Base-by-base conservation (phyloP, 1,139 yeast species). In the Meyerozyma athensensis region DNA sequence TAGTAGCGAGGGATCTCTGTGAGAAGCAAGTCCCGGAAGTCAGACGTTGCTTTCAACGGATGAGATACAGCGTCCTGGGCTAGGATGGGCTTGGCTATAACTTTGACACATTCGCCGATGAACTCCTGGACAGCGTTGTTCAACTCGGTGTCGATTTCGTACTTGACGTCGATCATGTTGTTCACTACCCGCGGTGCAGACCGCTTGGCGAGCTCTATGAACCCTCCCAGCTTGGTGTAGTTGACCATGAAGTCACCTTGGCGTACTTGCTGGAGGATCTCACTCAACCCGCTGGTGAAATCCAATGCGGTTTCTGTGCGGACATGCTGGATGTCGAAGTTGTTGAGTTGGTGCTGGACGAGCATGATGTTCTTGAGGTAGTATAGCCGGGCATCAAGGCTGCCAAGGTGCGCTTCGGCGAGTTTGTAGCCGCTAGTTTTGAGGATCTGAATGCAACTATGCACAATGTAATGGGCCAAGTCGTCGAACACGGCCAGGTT, bases 381-480 rank as follows among this genome's bases (percentile, higher is more conserved):
- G 46, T 81, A 83, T 32, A 90, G 62, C 43, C 77, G 75, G 0
- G 86, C 73, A 47, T 83, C 92, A 7, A 75, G 47, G 5, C 72
- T 56, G 45, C 73, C 55, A 67, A 50, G 68, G 58, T 59, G 67
- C 18, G 37, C 71, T 49, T 39, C 61, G 37, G 58, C 64, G 45
- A 43, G 72, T 61, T 43, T 63, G 46, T 73, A 76, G 6, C 85
- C 86, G 26, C 63, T 49, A 53, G 67, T 56, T 64, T 74, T 56
- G 72, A 69, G 21, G 79, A 84, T 37, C 30, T 63, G 56, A 28
- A 90, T 73, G 49, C 95, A 83, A 35, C 84, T 77, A 53, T 86
- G 96, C 5, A 90, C 86, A 40, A 87, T 80, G 39, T 84, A 79
- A 55, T 89, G 96, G 0, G 97, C 96, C 44, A 90, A 61, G 53